phyloP scores from a whole-genome alignment of 208 protist genomes.

The Leishmania tarentolae region DNA sequence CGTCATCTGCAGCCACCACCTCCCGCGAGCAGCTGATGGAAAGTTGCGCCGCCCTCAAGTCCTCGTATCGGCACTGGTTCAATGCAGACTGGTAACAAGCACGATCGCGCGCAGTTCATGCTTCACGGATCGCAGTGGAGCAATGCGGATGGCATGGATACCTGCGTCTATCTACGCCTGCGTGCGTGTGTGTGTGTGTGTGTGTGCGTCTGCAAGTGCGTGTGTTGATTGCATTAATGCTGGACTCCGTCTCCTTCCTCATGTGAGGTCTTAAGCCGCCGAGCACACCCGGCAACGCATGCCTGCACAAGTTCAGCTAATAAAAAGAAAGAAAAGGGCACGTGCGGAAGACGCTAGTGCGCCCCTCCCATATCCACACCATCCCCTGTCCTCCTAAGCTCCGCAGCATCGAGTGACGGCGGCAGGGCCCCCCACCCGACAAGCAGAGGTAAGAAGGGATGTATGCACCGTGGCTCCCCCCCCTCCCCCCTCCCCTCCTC shows the following conservation, averaged over 20 bases:
- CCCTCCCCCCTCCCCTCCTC: too few relatives aligned
- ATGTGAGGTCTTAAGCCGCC: neutral
- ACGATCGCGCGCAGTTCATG: neutral
- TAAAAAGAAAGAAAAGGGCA: neutral
- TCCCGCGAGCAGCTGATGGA: constrained; percentile 23
- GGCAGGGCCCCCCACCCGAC: neutral
- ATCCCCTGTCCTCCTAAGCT: neutral
- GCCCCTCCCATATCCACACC: neutral
- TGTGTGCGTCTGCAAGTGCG: neutral
- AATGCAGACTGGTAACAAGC: neutral
- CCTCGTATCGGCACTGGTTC: constrained; percentile 70
- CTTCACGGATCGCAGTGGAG: neutral
- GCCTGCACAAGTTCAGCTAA: neutral
- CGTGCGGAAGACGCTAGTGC: neutral
- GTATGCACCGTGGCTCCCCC: neutral
- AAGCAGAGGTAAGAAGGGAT: neutral
- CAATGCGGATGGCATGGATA: neutral
- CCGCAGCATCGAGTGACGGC: neutral
- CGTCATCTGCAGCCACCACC: neutral
- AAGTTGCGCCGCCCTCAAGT: constrained; percentile 52
- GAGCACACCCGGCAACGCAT: neutral
- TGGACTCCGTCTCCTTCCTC: neutral
- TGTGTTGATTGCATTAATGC: neutral
- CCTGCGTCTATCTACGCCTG: neutral
- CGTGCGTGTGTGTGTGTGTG: neutral